These are phyloP conservation scores for Ophiosphaerella narmari DNA, from an alignment of 2,329 filamentous ascomycete species.

Conservation along the genomic window DNA sequence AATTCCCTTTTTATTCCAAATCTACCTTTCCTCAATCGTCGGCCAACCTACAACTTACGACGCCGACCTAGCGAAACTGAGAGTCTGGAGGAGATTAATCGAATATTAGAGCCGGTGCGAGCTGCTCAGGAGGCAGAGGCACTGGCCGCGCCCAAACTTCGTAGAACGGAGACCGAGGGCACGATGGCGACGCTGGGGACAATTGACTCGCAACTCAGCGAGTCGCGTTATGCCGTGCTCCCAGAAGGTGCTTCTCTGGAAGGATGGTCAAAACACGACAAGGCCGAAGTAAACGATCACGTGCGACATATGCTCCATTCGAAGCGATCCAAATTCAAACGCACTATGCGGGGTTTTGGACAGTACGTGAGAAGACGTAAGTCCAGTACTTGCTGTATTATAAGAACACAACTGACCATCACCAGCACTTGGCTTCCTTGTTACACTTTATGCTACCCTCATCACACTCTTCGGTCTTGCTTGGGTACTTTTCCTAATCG, in stretches of 20 bases:
- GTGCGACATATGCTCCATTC: constrained; percentile 89
- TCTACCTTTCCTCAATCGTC: constrained; percentile 77
- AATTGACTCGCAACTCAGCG: constrained; percentile 69
- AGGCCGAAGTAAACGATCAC: constrained; percentile 79
- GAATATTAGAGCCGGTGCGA: constrained; percentile 26
- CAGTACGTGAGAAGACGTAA: constrained; percentile 75
- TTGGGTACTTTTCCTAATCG: constrained; percentile 91
- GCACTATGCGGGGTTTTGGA: constrained; percentile 76
- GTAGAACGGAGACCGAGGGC: constrained; percentile 28
- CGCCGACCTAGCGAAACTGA: constrained; percentile 49
- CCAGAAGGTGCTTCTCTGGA: constrained; percentile 74
- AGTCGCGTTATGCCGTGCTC: constrained; percentile 77
- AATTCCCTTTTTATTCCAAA: constrained; percentile 87
- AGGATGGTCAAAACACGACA: constrained; percentile 76
- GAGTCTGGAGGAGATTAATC: constrained; percentile 38
- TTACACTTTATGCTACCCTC: constrained; percentile 80
- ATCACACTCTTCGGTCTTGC: constrained; percentile 85
- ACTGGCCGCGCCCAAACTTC: constrained; percentile 27
- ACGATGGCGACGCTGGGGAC: constrained; percentile 54
- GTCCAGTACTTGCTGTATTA: constrained; percentile 29
- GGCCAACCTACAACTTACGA: constrained; percentile 77
- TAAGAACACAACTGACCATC: not conserved
- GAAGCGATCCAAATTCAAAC: constrained; percentile 76
- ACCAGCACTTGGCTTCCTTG: constrained; percentile 75
- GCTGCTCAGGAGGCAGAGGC: constrained; percentile 18